Percentiles rank a stretch among this genome's conserved stretches.
Evolutionary conservation across 164 flowering plant species (phyloP).

Genomic region (Cinnamomum micranthum): DNA sequence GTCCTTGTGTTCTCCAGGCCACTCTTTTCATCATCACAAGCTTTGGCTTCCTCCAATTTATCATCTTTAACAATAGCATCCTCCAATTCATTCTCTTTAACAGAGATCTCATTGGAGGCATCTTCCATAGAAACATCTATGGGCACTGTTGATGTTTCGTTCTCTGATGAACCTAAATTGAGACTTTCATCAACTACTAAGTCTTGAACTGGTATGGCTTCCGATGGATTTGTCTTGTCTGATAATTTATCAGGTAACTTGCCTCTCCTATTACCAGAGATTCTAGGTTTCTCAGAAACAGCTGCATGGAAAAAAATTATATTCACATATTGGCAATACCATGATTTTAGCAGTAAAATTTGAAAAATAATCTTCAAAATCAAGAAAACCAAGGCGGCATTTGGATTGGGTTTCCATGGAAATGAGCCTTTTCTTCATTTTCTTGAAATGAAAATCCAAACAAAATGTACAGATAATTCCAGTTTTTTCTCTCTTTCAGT

Average conservation of each 20-base stretch:
- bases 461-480: too few species aligned
- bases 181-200: slow-evolving; percentile 22
- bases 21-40: slow-evolving; percentile 22
- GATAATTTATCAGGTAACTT: slow-evolving; percentile 9
- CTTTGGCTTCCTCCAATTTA: slow-evolving; percentile 27
- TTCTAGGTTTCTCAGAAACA: slow-evolving; percentile 26
- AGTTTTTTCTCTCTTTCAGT: too few species aligned
- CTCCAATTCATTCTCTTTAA: slow-evolving; percentile 20
- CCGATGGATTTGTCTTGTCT: slow-evolving; percentile 15
- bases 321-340: neutral
- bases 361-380: neutral
- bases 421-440: too few species aligned
- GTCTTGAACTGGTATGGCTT: slow-evolving; percentile 8
- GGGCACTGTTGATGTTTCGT: slow-evolving; percentile 15
- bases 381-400: neutral
- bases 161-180: slow-evolving; percentile 28
- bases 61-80: slow-evolving; percentile 18
- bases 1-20: slow-evolving; percentile 23
- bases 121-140: slow-evolving; percentile 28
- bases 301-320: slow-evolving; percentile 21
- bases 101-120: slow-evolving; percentile 18
- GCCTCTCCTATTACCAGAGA: slow-evolving; percentile 2
- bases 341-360: neutral
- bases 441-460: too few species aligned
- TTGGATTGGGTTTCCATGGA: too few species aligned